These are phyloP conservation scores for Dichomitus squalens DNA, from an alignment of 1,284 basidiomycete species.

Conservation along the genomic window DNA sequence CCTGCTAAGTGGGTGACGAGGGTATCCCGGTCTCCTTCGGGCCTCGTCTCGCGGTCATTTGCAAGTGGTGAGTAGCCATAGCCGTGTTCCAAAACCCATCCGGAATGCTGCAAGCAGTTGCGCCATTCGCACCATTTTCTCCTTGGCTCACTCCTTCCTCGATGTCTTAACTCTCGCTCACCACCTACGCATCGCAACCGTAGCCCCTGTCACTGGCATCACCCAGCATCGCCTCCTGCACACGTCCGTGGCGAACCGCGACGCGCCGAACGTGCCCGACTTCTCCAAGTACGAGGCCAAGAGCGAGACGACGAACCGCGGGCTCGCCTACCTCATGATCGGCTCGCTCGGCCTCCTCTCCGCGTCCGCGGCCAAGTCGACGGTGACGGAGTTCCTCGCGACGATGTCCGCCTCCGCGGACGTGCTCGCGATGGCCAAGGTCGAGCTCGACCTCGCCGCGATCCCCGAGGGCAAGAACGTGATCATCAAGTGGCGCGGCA, in stretches of 20 bases:
- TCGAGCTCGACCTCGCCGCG: conserved; percentile 88
- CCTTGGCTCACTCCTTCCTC: not conserved
- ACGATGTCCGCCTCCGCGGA: conserved; percentile 98
- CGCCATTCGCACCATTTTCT: not conserved
- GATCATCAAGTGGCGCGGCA: conserved; percentile 99
- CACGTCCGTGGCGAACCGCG: conserved; percentile 64
- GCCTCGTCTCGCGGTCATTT: conserved; percentile 68
- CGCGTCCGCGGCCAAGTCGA: conserved; percentile 93
- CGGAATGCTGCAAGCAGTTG: not conserved
- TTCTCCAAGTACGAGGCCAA: conserved; percentile 83
- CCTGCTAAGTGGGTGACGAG: conserved; percentile 71
- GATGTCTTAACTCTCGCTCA: not conserved
- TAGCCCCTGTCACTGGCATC: conserved; percentile 53
- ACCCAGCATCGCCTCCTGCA: conserved; percentile 75
- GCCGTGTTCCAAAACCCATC: not conserved
- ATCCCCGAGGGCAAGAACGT: conserved; percentile 99
- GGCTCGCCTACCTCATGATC: conserved; percentile 96
- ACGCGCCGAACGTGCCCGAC: conserved; percentile 85
- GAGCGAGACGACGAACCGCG: conserved; percentile 74
- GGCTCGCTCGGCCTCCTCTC: conserved; percentile 94
- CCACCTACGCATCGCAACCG: not conserved
- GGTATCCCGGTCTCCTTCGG: conserved; percentile 50
- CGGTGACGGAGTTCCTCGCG: conserved; percentile 92
- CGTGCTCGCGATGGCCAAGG: conserved; percentile 97
- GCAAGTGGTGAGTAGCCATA: conserved; percentile 62